Base-by-base conservation (phyloP, 345 rosid species). In the Citrus glauca region DNA sequence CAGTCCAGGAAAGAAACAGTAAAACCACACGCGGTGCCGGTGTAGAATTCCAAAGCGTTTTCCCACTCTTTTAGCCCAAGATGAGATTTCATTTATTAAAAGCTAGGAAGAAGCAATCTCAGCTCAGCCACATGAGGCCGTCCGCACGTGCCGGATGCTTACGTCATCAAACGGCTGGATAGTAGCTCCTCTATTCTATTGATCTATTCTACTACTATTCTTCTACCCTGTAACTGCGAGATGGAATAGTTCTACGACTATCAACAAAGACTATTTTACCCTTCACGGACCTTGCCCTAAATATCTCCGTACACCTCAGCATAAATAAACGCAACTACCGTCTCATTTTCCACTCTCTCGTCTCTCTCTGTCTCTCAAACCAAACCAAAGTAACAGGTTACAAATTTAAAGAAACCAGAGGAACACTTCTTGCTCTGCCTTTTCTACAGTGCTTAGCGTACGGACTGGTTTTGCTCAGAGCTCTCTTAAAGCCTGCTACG, bases 101-200 rank as follows among this genome's bases (percentile, higher is more conserved):
- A 60, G 9, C 40, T 2, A 1, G 0, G 37, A 2, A 9, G 24
- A 71, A 77, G 48, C 85, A 82, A 84, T 77, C 80, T 45, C 50
- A 45, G 50, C 84, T 81, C 71, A 57, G 84, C 86, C 92, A 89
- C 90, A 88, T 89, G 90, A 87, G 74, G 25, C 48, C 35, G 61
- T 72, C 74, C 86, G 79, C 88, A 86, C 89, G 89, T 83, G 92
- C 88, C 84, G 17, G 22, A 1, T 2, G 68, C 66, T 73, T 17
- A 81, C 83, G 88, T 85, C 90, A 82, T 75, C 79, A 50, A 14
- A 22, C 22, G 32, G 13, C 9, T 28, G 33, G 19, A 55, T 40
- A 68, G 33, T 17, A 3, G 48, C 50, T 45, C 14, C 5, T 13
- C 50, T 13, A 45, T 13, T 45, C 50, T 11, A 1, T 1, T 45